Evolutionary conservation across 2,329 filamentous ascomycete species (phyloP), one percentile per base, ranked within the genome.

Genomic region (Biscogniauxia sp.): DNA sequence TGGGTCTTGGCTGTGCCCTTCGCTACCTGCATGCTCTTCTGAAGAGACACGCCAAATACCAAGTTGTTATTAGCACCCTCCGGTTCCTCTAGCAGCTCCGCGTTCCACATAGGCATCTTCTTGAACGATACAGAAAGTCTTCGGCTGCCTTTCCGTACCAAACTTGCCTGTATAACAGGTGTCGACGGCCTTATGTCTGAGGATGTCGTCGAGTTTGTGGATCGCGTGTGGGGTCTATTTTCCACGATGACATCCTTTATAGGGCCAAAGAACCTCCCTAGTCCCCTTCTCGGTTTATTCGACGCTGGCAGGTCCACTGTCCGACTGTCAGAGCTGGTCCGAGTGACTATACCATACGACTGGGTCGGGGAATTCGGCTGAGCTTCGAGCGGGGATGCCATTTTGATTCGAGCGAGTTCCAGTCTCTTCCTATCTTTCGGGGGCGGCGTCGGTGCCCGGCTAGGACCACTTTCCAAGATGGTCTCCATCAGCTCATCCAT

Each of bases 11-110:
- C 77, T 1, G 73, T 67, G 4, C 76, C 74, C 51, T 74, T 73
- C 23, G 77, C 77, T 8, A 78, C 66, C 37, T 72, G 67, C 68
- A 80, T 78, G 63, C 74, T 77, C 65, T 74, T 75, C 59, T 72
- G 68, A 5, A 80, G 68, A 1, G 76, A 71, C 3, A 77, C 76
- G 28, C 77, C 76, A 60, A 79, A 79, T 17, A 79, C 72, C 37
- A 72, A 65, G 50, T 71, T 71, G 23, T 70, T 67, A 51, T 68
- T 66, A 5, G 64, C 54, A 4, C 66, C 68, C 45, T 70, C 70
- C 6, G 67, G 62, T n/a, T 71, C 68, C 11, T 70, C 65, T 13
- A 66, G 54, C 23, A 64, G 57, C n/a, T 72, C 70, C 3, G 59
- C 56, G 54, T 65, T 70, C 72, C 73, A 74, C 57, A 73, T 61